Percentiles rank a stretch among this genome's conserved stretches.
phyloP scores from a whole-genome alignment of 2,329 filamentous ascomycete genomes.

The Lasiodiplodia sp. region DNA sequence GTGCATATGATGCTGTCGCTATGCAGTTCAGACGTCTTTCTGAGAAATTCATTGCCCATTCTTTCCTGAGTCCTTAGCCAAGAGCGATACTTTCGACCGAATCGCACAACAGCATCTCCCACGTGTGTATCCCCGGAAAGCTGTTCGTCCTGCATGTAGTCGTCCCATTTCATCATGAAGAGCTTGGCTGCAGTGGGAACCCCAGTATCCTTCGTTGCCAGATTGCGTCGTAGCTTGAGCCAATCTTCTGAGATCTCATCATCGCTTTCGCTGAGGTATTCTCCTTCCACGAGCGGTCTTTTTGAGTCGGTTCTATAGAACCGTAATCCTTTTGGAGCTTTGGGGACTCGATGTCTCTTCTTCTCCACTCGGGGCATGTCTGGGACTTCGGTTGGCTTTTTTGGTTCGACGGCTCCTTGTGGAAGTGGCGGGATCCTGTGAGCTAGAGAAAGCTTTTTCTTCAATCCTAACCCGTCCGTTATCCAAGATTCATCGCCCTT shows the following conservation, averaged over 20 bases:
- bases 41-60: conserved; percentile 39
- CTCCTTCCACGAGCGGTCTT: conserved; percentile 46
- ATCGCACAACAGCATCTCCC: conserved; percentile 50
- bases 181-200: conserved; percentile 35
- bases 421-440: background rate
- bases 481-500: conserved; percentile 45
- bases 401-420: conserved; percentile 28
- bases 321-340: conserved; percentile 40
- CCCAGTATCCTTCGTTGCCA: conserved; percentile 33
- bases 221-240: conserved; percentile 46
- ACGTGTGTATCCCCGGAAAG: conserved; percentile 43
- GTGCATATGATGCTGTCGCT: conserved; percentile 40
- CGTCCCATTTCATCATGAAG: conserved; percentile 49
- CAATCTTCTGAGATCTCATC: conserved; percentile 37
- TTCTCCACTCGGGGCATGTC: conserved; percentile 33
- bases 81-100: conserved; percentile 39
- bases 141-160: conserved; percentile 47
- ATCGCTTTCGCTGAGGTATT: conserved; percentile 53
- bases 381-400: conserved; percentile 35
- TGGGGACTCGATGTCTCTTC: conserved; percentile 46
- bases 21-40: conserved; percentile 44
- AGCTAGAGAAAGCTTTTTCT: conserved; percentile 9
- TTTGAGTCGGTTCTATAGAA: conserved; percentile 53
- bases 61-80: conserved; percentile 35
- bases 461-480: conserved; percentile 32